A percentile compares a stretch with the other conserved stretches of the same genome.
Evolutionary conservation across 371 early-diverging fungal species (phyloP).

Genomic region (Actinomucor elegans): DNA sequence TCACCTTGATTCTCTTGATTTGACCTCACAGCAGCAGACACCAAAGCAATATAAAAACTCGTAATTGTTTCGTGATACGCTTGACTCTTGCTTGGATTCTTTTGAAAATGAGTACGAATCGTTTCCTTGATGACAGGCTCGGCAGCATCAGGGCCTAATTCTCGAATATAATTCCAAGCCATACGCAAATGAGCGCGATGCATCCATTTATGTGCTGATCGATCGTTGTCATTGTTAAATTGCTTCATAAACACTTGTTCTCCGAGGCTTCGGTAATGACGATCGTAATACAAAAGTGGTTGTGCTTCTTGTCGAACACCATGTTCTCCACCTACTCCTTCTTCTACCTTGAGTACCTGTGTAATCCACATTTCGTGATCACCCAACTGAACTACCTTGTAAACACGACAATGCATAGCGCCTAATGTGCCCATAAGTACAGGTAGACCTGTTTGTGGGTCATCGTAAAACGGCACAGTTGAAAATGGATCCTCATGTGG

Average conservation of each 20-base stretch:
- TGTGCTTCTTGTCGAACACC: conserved; percentile 44
- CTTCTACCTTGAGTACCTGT: conserved; percentile 56
- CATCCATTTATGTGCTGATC: conserved; percentile 54
- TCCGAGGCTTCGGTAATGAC: conserved; percentile 63
- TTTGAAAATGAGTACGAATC: conserved; percentile 44
- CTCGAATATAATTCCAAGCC: conserved; percentile 65
- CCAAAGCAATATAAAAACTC: conserved; percentile 49
- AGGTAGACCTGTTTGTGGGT: conserved; percentile 54
- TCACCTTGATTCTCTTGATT: conserved; percentile 33
- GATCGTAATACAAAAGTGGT: conserved; percentile 67
- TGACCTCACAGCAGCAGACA: conserved; percentile 41
- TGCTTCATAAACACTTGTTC: conserved; percentile 59
- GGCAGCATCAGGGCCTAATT: conserved; percentile 38
- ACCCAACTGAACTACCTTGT: conserved; percentile 54
- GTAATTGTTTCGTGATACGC: conserved; percentile 65
- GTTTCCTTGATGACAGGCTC: conserved; percentile 46
- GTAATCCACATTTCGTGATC: conserved; percentile 74
- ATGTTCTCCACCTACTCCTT: conserved; percentile 53
- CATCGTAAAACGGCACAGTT: conserved; percentile 54
- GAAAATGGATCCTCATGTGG: conserved; percentile 57
- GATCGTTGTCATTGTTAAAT: conserved; percentile 35
- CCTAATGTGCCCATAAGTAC: conserved; percentile 64
- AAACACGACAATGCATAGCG: conserved; percentile 59
- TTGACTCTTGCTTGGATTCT: conserved; percentile 30
- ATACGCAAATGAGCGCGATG: conserved; percentile 63